Conservation (phyloP, 2,329 filamentous ascomycete species). For the Trichoderma gracile region DNA sequence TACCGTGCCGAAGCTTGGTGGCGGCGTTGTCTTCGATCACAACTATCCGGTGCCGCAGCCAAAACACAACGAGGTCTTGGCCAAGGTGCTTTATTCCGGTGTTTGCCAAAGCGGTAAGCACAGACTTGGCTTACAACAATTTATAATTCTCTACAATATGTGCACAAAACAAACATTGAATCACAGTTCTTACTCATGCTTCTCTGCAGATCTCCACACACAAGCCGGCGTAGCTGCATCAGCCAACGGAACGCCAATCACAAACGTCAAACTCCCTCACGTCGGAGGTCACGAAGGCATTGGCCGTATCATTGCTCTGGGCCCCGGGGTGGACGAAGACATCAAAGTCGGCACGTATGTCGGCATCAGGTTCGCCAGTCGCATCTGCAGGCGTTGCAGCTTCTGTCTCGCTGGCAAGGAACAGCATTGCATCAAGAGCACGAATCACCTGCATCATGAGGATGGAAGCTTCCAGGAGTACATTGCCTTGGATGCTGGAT, state of each 20-base stretch:
- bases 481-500: constrained; percentile 25
- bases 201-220: constrained; percentile 27
- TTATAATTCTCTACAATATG: no score
- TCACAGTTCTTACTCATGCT: background rate
- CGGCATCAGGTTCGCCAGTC: constrained; percentile 26
- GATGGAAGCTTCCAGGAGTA: constrained; percentile 30
- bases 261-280: constrained; percentile 27
- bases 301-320: constrained; percentile 25
- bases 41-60: constrained; percentile 29
- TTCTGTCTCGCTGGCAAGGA: constrained; percentile 28
- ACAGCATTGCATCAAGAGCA: constrained; percentile 28
- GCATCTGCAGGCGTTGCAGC: constrained; percentile 26
- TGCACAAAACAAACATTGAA: background rate
- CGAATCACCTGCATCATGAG: constrained; percentile 29
- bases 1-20: constrained; percentile 28
- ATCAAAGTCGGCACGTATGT: constrained; percentile 26
- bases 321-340: constrained; percentile 26
- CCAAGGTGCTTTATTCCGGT: constrained; percentile 29
- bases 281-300: constrained; percentile 28
- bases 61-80: constrained; percentile 28
- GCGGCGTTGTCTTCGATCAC: constrained; percentile 27
- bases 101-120: constrained; percentile 29
- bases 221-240: constrained; percentile 25
- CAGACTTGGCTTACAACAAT: background rate
- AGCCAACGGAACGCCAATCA: constrained; percentile 24